A percentile compares a stretch with the other conserved stretches of the same genome.
These are phyloP conservation scores for Collybia sordida DNA, from an alignment of 768 basidiomycete species.

Conservation along the genomic window DNA sequence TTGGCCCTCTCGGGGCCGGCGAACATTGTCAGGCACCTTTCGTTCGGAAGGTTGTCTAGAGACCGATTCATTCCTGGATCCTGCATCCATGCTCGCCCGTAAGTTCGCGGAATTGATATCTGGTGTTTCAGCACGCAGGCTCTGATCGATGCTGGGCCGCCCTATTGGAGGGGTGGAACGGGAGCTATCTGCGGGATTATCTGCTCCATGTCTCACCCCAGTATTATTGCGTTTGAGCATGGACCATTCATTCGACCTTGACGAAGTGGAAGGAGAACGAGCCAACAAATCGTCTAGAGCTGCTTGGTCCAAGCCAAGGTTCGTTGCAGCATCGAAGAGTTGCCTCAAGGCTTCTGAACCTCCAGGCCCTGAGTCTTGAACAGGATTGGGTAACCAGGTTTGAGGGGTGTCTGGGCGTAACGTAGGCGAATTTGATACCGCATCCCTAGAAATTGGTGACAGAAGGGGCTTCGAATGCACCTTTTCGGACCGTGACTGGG, in stretches of 20 bases:
- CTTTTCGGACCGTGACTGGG: conserved; percentile 30
- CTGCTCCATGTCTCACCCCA: conserved; percentile 26
- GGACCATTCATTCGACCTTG: conserved; percentile 49
- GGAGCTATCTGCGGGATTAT: conserved; percentile 25
- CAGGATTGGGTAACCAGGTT: conserved; percentile 13
- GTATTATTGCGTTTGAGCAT: conserved; percentile 44
- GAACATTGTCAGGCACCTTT: conserved; percentile 33
- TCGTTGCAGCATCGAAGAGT: conserved; percentile 72
- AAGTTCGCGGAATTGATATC: conserved; percentile 18
- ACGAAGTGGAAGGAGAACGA: conserved; percentile 68
- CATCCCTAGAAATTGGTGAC: conserved; percentile 19
- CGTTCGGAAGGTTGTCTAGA: conserved; percentile 35
- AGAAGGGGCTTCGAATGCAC: conserved; percentile 23
- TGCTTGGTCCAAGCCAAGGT: conserved; percentile 72
- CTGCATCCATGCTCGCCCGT: conserved; percentile 18
- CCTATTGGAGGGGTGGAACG: conserved; percentile 10
- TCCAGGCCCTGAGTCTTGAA: conserved; percentile 15
- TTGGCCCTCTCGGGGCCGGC: conserved; percentile 39
- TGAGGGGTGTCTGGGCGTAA: conserved; percentile 15
- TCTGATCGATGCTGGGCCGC: conserved; percentile 15
- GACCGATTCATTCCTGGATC: conserved; percentile 25
- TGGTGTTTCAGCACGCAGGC: conserved; percentile 13
- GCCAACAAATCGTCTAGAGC: conserved; percentile 70
- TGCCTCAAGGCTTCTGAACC: conserved; percentile 54
- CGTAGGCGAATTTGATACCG: conserved; percentile 23